Evolutionary conservation across 768 basidiomycete genomes (phyloP).

Genomic region (Termitomyces sp.): DNA sequence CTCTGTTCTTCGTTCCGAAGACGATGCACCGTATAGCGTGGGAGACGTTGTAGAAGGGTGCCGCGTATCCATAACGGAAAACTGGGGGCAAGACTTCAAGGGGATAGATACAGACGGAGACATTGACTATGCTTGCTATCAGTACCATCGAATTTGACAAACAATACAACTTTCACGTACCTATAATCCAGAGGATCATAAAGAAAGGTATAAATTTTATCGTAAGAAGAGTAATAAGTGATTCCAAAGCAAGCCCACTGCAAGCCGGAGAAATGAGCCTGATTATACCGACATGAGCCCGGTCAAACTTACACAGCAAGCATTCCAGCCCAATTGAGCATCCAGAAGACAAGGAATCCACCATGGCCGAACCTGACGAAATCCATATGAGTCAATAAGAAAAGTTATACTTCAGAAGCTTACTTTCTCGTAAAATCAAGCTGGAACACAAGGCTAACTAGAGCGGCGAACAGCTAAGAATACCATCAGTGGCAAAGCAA

Average conservation of each 20-base stretch:
- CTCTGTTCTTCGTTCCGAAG: constrained; percentile 44
- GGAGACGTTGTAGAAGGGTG: constrained; percentile 43
- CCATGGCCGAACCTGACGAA: no score
- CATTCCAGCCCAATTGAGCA: constrained; percentile 58
- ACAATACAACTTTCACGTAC: constrained; percentile 24
- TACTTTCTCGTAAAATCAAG: no score
- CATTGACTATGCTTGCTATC: constrained; percentile 36
- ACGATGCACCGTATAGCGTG: constrained; percentile 42
- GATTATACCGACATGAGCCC: neutral
- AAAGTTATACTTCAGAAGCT: no score
- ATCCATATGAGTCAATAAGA: no score
- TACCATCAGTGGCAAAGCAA: no score
- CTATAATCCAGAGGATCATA: constrained; percentile 60
- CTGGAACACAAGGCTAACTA: constrained; percentile 14
- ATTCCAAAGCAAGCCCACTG: constrained; percentile 59
- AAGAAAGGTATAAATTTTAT: constrained; percentile 47
- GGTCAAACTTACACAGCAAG: constrained; percentile 37
- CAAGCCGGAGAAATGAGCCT: neutral
- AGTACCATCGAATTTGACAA: neutral
- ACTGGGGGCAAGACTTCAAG: constrained; percentile 39
- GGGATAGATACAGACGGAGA: constrained; percentile 46
- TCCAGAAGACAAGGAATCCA: constrained; percentile 45
- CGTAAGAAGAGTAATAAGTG: constrained; percentile 52
- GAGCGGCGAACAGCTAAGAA: no score
- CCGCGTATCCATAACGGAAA: constrained; percentile 48